Conservation (phyloP, 1,139 yeast genomes). For the Arxiozyma slooffiae region DNA sequence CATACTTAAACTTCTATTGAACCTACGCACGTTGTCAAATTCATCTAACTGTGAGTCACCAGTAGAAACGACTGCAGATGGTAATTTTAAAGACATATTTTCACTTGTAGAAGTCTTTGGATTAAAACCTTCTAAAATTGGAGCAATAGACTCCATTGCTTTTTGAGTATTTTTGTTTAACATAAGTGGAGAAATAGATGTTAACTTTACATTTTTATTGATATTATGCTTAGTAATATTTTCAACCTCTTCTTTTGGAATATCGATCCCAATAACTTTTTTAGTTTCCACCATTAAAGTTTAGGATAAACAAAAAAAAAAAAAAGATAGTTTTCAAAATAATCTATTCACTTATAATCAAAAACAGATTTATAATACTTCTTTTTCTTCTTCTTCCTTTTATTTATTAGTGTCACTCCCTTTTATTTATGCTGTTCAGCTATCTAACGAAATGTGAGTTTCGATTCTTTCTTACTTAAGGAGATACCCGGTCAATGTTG, state of each 20-base stretch:
- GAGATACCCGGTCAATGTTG: too few species aligned
- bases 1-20: slow-evolving; percentile 22
- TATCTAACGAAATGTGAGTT: background rate
- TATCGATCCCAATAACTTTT: slow-evolving; percentile 2
- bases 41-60: slow-evolving; percentile 17
- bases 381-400: background rate
- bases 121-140: slow-evolving; percentile 58
- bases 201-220: slow-evolving; percentile 3
- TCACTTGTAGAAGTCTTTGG: slow-evolving; percentile 65
- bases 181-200: slow-evolving; percentile 29
- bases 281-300: slow-evolving; percentile 4
- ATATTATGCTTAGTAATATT: background rate
- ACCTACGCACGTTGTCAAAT: slow-evolving; percentile 20
- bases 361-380: background rate
- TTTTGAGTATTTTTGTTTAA: slow-evolving; percentile 33
- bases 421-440: background rate
- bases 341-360: background rate
- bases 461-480: background rate
- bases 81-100: slow-evolving; percentile 33
- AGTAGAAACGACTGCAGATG: slow-evolving; percentile 28
- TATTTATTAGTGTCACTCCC: background rate
- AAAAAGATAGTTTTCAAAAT: background rate
- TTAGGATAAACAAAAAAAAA: background rate
- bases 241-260: slow-evolving; percentile 1
- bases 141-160: slow-evolving; percentile 73